Percentiles rank a stretch among this genome's conserved stretches.
These are phyloP conservation scores for Eutrema yunnanense DNA, from an alignment of 345 rosid species.

Conservation along the genomic window DNA sequence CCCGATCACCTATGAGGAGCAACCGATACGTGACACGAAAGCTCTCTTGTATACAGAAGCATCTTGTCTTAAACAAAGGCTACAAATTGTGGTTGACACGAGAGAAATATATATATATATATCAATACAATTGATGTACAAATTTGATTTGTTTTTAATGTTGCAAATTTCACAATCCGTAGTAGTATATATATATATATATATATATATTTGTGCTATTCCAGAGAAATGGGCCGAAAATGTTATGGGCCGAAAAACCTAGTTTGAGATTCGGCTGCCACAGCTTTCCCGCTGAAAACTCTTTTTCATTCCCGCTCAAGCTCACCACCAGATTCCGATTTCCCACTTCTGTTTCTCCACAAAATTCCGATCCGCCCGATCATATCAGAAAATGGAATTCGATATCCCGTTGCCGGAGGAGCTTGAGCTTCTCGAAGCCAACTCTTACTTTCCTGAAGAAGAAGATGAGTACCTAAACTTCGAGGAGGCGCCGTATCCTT, in stretches of 20 bases:
- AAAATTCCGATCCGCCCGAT: background rate
- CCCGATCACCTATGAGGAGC: background rate
- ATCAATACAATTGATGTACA: background rate
- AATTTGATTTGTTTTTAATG: background rate
- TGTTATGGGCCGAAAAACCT: constrained; percentile 2
- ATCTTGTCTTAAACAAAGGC: background rate
- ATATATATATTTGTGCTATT: background rate
- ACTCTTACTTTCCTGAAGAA: constrained; percentile 47
- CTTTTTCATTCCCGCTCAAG: constrained; percentile 14
- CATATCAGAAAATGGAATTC: constrained; percentile 40
- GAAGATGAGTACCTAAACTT: constrained; percentile 33
- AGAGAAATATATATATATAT: background rate
- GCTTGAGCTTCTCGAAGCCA: constrained; percentile 85
- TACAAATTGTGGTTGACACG: background rate
- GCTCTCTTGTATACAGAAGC: background rate
- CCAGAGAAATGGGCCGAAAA: background rate
- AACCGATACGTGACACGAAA: background rate
- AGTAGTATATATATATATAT: background rate
- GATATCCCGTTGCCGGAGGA: constrained; percentile 79
- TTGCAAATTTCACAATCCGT: background rate
- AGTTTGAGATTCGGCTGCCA: background rate
- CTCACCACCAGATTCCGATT: constrained; percentile 11
- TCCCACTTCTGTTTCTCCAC: background rate
- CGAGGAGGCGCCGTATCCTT: constrained; percentile 29
- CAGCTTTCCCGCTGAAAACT: constrained; percentile 25